Base-by-base conservation (phyloP, 352 stramenopile genomes). In the Globisporangium paroecandrum region DNA sequence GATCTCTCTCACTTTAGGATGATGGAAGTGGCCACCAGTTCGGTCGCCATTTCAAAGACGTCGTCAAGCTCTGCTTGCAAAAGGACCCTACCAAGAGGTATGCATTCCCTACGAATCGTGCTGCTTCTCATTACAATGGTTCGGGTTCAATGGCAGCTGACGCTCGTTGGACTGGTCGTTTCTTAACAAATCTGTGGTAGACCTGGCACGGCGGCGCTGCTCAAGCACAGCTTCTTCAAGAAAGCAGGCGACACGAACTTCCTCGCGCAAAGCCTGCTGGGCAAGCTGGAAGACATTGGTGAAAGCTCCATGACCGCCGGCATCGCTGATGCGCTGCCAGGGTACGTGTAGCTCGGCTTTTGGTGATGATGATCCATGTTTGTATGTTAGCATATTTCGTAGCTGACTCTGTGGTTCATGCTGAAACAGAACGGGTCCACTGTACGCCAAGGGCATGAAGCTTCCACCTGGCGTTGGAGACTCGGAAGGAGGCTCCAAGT, bases 171-270 rank as follows among this genome's bases (percentile, higher is more conserved):
- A 54, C 6, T 36, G 66, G 18, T 10, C 3, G 18, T 9, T 9
- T 32, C 34, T 36, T 67, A n/a, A 38, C 51, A 15, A 59, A 24
- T 6, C 18, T 7, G 25, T 24, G 69, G n/a, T 70, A 93, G 84
- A 58, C 89, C 87, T 34, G 87, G 81, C 13, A 95, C 89, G 4
- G 83, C 85, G 58, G 78, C 85, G 55, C 66, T 97, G 68, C 74
- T 97, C 63, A 95, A 95, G 75, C 85, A 97, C 75, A 93, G 81
- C 62, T 97, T 96, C 65, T 94, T 97, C 71, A 94, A 93, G 74
- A 96, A 95, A 71, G 89, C 89, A 36, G 82, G 81, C 25, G 85
- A 90, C 55, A 89, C 82, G 34, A 69, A 25, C 3, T 95, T 87
- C 68, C 68, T 95, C 36, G 86, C 87, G 13, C 58, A 77, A 32